Conservation (phyloP, 2,329 filamentous ascomycete species). For the Nothopassalora personata region DNA sequence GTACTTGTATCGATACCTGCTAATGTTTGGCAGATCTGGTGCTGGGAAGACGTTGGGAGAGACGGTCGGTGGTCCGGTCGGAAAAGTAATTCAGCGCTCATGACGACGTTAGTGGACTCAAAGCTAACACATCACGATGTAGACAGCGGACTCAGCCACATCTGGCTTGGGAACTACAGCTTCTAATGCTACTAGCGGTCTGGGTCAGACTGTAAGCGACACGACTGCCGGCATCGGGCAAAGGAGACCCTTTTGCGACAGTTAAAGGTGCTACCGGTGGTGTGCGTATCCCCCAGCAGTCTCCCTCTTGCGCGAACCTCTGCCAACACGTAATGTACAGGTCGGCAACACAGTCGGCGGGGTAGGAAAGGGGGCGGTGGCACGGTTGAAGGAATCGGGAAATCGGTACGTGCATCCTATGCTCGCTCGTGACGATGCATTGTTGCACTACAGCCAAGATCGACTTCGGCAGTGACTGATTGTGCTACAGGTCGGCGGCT, state of each 20-base stretch:
- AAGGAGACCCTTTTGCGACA: slow-evolving; percentile 38
- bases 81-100: slow-evolving; percentile 24
- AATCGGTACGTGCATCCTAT: neutral
- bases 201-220: slow-evolving; percentile 41
- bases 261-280: slow-evolving; percentile 35
- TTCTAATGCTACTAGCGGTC: slow-evolving; percentile 37
- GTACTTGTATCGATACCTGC: neutral
- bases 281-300: neutral
- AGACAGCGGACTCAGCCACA: slow-evolving; percentile 33
- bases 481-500: slow-evolving; percentile 33
- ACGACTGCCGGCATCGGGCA: slow-evolving; percentile 41
- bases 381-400: slow-evolving; percentile 11
- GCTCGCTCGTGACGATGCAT: neutral
- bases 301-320: neutral
- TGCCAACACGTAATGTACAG: neutral
- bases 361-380: slow-evolving; percentile 22
- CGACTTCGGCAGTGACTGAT: neutral
- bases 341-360: slow-evolving; percentile 35
- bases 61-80: slow-evolving; percentile 32
- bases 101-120: slow-evolving; percentile 13
- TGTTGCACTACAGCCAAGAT: too few species aligned
- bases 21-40: slow-evolving; percentile 5
- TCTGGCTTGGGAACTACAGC: slow-evolving; percentile 39
- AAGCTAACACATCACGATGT: slow-evolving; percentile 18
- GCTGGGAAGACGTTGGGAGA: slow-evolving; percentile 9